These are phyloP conservation scores for Rehmannia glutinosa DNA, from an alignment of 257 asterid species.

Conservation along the genomic window DNA sequence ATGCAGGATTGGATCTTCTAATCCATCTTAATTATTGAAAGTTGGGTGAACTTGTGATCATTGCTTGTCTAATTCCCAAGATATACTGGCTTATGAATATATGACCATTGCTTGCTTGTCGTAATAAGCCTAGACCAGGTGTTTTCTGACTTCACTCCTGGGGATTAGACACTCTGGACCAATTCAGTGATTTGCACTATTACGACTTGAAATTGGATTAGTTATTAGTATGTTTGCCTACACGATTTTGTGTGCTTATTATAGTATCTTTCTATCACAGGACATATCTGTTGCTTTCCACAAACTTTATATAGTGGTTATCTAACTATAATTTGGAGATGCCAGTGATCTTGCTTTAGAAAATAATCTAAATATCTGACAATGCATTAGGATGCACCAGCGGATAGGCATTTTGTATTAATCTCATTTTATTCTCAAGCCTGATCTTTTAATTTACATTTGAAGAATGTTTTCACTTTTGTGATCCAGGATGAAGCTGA, in stretches of 20 bases:
- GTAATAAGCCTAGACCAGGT: not conserved
- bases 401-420: not conserved
- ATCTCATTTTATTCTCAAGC: not conserved
- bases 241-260: not conserved
- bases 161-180: not conserved
- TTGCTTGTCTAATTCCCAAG: not conserved
- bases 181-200: not conserved
- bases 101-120: not conserved
- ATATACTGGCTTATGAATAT: not conserved
- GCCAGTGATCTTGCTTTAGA: not conserved
- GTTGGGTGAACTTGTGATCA: no score
- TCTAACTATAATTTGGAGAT: not conserved
- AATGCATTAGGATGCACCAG: not conserved
- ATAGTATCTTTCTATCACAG: not conserved
- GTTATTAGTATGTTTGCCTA: no score
- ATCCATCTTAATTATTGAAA: no score
- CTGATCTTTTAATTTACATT: slow-evolving; percentile 8
- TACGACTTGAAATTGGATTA: not conserved
- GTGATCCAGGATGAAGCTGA: slow-evolving; percentile 66
- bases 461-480: slow-evolving; percentile 15
- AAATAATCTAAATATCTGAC: not conserved
- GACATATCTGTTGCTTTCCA: not conserved
- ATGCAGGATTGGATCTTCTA: not conserved
- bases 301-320: not conserved
- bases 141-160: not conserved